These are phyloP conservation scores for Lactarius deliciosus DNA, from an alignment of 768 basidiomycete species.

Conservation along the genomic window DNA sequence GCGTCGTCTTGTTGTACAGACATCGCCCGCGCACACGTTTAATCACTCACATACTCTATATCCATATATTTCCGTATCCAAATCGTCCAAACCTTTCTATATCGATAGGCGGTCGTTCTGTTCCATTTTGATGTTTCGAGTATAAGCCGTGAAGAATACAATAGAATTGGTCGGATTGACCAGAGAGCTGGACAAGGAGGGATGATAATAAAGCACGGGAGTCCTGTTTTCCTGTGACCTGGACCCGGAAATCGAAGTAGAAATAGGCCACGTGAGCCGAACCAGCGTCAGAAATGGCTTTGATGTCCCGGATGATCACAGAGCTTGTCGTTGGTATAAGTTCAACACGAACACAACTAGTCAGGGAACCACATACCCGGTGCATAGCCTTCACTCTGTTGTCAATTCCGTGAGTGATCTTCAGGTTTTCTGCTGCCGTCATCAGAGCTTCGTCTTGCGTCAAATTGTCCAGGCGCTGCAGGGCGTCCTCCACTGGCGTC, in stretches of 20 bases:
- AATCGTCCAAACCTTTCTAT: too few species aligned
- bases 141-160: neutral
- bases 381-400: neutral
- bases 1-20: too few species aligned
- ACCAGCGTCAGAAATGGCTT: neutral
- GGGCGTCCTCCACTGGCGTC: neutral
- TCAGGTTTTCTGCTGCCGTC: neutral
- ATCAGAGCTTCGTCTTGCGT: neutral
- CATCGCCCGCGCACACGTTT: too few species aligned
- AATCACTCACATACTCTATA: too few species aligned
- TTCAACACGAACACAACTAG: neutral
- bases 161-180: neutral
- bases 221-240: neutral
- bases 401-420: neutral
- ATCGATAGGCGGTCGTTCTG: neutral
- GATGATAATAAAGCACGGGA: neutral
- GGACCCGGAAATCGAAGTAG: neutral
- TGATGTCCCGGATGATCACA: neutral
- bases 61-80: too few species aligned
- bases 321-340: neutral
- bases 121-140: neutral
- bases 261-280: neutral
- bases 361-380: neutral
- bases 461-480: neutral
- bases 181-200: neutral